Evolutionary conservation across 805 yeast species (phyloP).

Genomic region (Starmera dryadoides): DNA sequence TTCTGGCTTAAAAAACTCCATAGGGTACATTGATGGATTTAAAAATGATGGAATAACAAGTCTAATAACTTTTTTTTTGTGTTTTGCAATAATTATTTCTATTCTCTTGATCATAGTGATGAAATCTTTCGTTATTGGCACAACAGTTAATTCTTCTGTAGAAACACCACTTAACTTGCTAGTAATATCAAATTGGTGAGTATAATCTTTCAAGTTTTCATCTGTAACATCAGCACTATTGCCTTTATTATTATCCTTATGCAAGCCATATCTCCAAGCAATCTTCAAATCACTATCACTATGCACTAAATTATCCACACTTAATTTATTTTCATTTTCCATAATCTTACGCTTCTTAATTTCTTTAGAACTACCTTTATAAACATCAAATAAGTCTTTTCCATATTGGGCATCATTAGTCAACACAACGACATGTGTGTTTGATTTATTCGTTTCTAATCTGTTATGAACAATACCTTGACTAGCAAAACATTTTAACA

Average conservation of each 20-base stretch:
- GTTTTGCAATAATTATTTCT: slow-evolving; percentile 33
- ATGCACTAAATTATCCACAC: slow-evolving; percentile 54
- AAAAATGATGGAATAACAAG: slow-evolving; percentile 70
- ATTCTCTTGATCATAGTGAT: slow-evolving; percentile 32
- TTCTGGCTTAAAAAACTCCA: slow-evolving; percentile 35
- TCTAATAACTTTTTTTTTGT: slow-evolving; percentile 46
- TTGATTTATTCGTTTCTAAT: slow-evolving; percentile 28
- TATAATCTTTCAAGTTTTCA: slow-evolving; percentile 44
- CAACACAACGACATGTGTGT: slow-evolving; percentile 58
- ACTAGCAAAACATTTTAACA: slow-evolving; percentile 63
- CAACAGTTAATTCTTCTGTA: slow-evolving; percentile 59
- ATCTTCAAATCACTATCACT: slow-evolving; percentile 55
- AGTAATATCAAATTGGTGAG: slow-evolving; percentile 70
- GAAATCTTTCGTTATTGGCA: slow-evolving; percentile 31
- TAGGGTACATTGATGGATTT: slow-evolving; percentile 69
- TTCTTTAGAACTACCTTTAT: slow-evolving; percentile 61
- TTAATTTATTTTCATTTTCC: slow-evolving; percentile 53
- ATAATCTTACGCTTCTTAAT: slow-evolving; percentile 52
- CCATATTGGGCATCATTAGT: slow-evolving; percentile 56
- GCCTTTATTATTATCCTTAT: slow-evolving; percentile 15
- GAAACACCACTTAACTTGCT: slow-evolving; percentile 36
- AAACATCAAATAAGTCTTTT: slow-evolving; percentile 68
- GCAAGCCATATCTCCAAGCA: slow-evolving; percentile 87
- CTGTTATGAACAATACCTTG: slow-evolving; percentile 71
- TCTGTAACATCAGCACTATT: slow-evolving; percentile 15